Evolutionary conservation across 2,329 filamentous ascomycete genomes (phyloP).

Genomic region (Colletotrichum scovillei): DNA sequence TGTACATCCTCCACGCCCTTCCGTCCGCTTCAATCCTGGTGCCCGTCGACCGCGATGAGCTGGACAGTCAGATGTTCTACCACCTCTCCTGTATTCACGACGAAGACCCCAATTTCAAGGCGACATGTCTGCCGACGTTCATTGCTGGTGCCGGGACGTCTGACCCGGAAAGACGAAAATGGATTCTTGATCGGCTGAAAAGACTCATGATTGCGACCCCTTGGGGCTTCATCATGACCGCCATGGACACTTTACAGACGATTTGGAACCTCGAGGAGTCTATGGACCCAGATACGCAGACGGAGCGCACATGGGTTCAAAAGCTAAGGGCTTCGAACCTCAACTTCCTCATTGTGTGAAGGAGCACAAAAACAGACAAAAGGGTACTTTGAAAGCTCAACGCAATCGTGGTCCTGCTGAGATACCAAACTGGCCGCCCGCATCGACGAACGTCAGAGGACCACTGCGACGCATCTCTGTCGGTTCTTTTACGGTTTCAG

Average conservation of each 20-base stretch:
- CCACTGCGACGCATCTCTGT: slow-evolving; percentile 48
- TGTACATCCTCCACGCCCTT: slow-evolving; percentile 58
- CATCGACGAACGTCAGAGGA: slow-evolving; percentile 11
- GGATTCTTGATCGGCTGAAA: slow-evolving; percentile 59
- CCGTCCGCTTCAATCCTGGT: slow-evolving; percentile 44
- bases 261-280: slow-evolving; percentile 52
- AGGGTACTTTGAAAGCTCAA: not conserved
- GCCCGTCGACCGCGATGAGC: slow-evolving; percentile 42
- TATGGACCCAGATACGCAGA: slow-evolving; percentile 31
- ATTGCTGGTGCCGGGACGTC: slow-evolving; percentile 64
- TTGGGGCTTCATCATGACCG: slow-evolving; percentile 62
- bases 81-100: slow-evolving; percentile 60
- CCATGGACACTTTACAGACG: slow-evolving; percentile 55
- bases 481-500: slow-evolving; percentile 73
- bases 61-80: slow-evolving; percentile 58
- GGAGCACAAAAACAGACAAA: not conserved
- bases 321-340: slow-evolving; percentile 53
- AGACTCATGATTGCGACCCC: slow-evolving; percentile 53
- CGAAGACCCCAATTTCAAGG: slow-evolving; percentile 65
- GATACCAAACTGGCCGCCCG: slow-evolving; percentile 29
- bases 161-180: slow-evolving; percentile 54
- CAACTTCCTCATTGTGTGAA: slow-evolving; percentile 57
- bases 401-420: slow-evolving; percentile 3
- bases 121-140: slow-evolving; percentile 67
- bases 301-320: slow-evolving; percentile 54